Conservation (phyloP, 139 green algal genomes). For the Ostreobium quekettii region DNA sequence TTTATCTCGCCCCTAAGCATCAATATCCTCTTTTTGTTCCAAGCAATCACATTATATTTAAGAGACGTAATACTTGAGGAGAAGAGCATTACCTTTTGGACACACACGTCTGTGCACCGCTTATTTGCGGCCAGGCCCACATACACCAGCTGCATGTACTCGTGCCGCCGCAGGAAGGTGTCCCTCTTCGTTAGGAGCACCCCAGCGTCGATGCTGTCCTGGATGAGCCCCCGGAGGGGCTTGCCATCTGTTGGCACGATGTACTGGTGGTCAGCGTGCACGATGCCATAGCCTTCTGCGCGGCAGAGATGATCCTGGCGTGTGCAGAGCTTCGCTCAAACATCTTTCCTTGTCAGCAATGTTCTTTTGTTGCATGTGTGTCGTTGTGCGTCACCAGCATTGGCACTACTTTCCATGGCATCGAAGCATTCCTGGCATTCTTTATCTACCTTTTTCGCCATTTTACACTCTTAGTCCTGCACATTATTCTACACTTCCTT, state of each 20-base stretch:
- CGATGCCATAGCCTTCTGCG: slow-evolving; percentile 90
- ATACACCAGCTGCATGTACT: slow-evolving; percentile 77
- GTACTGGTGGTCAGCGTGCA: slow-evolving; percentile 91
- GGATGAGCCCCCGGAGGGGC: slow-evolving; percentile 90
- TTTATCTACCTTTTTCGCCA: neutral
- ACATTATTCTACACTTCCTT: too few species aligned
- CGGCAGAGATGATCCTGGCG: slow-evolving; percentile 77
- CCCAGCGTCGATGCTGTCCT: slow-evolving; percentile 86
- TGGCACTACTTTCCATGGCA: too few species aligned
- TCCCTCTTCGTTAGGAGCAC: slow-evolving; percentile 78
- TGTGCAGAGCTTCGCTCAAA: too few species aligned
- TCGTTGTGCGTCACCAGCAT: too few species aligned
- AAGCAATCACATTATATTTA: too few species aligned
- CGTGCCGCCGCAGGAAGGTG: slow-evolving; percentile 60
- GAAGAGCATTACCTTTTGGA: slow-evolving; percentile 4
- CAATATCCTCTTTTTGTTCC: too few species aligned
- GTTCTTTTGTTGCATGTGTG: too few species aligned
- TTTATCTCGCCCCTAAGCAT: neutral
- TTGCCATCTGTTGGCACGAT: slow-evolving; percentile 92
- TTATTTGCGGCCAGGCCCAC: slow-evolving; percentile 28
- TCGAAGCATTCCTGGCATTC: too few species aligned
- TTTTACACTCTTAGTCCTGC: too few species aligned
- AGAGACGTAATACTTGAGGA: too few species aligned
- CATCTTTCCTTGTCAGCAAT: too few species aligned
- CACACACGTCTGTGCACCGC: neutral